Base-by-base conservation (phyloP, 345 rosid species). In the Ceriops zippeliana region DNA sequence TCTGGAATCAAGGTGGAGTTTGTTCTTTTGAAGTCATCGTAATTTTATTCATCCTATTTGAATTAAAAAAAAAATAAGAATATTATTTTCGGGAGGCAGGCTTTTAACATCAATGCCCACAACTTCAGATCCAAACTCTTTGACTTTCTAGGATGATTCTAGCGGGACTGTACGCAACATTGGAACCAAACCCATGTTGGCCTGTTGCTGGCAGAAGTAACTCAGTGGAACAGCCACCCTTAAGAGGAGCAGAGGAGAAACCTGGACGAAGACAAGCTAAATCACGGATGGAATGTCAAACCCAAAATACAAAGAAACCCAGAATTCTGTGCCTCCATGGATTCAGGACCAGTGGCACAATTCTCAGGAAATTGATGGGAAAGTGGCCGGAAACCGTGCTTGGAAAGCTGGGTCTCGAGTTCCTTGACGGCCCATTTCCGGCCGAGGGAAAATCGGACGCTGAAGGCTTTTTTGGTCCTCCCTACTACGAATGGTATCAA, bases 401-500 rank as follows among this genome's bases (percentile, higher is more conserved):
- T 32, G 67, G 76, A 32, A 78, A 71, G 54, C 79, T 84, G 49
- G 83, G 83, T 15, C 85, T 84, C 22, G 70, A 70, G 32, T 86
- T 81, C 70, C 83, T 83, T 4, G 82, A 86, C 1, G 90, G 70
- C 27, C 85, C 85, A 0, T 79, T 61, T 69, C 88, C 78, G 5
- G 83, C 84, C 2, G 35, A 17, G 0, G 84, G 84, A 7, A 76
- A 79, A 24, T 82, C 88, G 0, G 75, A 35, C 24, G 79, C 81
- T 21, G 84, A 84, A 66, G 76, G 68, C 68, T 9, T 82, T 58
- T 86, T 79, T 30, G 90, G 84, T 65, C 88, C 88, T 32, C 86
- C 90, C 35, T 86, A 79, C 70, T 81, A 52, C 32, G 86, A 83
- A 70, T 83, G 90, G 90, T 86, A 72, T 67, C 86, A 79, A 9